These are phyloP conservation scores for Trebouxia sp. DNA, from an alignment of 139 green algal species.

Conservation along the genomic window DNA sequence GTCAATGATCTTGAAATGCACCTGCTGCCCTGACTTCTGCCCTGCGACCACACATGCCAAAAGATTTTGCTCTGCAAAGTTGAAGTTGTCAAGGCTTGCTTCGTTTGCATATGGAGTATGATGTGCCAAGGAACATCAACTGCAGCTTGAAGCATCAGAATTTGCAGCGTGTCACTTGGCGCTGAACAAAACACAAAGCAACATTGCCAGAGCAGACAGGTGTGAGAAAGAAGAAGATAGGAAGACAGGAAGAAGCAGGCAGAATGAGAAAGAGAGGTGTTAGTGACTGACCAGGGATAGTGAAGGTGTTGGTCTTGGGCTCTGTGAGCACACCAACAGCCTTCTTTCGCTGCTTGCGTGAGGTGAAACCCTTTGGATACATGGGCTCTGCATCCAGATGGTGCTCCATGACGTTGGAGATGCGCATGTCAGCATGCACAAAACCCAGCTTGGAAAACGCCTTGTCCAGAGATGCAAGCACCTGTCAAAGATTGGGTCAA, in stretches of 20 bases:
- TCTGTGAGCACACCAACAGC: not conserved
- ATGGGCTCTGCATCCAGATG: constrained; percentile 8
- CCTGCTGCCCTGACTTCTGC: not conserved
- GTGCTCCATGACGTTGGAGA: constrained; percentile 35
- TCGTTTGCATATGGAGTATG: not conserved
- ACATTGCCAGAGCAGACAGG: no score
- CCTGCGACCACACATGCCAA: not conserved
- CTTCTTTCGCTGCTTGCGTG: not conserved
- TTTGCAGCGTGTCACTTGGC: no score
- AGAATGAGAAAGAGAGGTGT: not conserved
- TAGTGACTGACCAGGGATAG: constrained; percentile 5
- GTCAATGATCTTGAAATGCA: constrained; percentile 37
- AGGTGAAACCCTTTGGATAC: constrained; percentile 30
- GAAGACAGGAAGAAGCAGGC: no score
- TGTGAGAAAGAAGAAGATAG: no score
- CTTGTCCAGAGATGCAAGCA: constrained; percentile 25
- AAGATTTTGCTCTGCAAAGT: no score
- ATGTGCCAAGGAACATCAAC: no score
- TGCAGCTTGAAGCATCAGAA: no score
- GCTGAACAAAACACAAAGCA: no score
- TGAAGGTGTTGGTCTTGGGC: constrained; percentile 23
- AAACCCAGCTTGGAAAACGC: constrained; percentile 20
- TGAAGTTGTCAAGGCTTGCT: no score
- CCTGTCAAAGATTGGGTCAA: not conserved
- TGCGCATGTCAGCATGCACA: constrained; percentile 25